These are phyloP conservation scores for Epichloe elymi DNA, from an alignment of 2,329 filamentous ascomycete genomes.

Conservation along the genomic window DNA sequence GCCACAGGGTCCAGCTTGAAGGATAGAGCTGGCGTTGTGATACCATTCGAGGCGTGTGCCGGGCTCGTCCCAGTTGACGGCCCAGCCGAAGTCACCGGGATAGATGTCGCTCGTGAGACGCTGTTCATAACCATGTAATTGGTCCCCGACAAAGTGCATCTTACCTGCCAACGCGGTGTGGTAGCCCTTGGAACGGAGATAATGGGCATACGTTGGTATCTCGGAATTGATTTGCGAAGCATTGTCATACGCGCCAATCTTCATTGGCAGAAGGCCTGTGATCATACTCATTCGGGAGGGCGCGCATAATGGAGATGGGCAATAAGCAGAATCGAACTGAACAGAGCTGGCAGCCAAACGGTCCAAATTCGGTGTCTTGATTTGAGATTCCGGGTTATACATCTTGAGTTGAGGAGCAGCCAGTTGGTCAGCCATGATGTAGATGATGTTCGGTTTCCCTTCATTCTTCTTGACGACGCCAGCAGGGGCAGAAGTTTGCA, in stretches of 20 bases:
- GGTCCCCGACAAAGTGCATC: constrained; percentile 96
- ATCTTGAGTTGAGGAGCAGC: constrained; percentile 83
- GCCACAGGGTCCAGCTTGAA: constrained; percentile 78
- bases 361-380: constrained; percentile 86
- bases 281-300: constrained; percentile 93
- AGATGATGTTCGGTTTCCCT: constrained; percentile 36
- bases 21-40: constrained; percentile 87
- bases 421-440: constrained; percentile 96
- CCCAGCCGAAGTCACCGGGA: constrained; percentile 87
- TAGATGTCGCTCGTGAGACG: constrained; percentile 93
- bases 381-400: constrained; percentile 77
- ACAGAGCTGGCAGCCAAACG: constrained; percentile 68
- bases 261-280: constrained; percentile 79
- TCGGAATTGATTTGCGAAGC: constrained; percentile 74
- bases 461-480: constrained; percentile 10
- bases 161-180: constrained; percentile 86
- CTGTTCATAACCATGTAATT: constrained; percentile 87
- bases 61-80: constrained; percentile 89
- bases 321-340: constrained; percentile 89
- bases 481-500: constrained; percentile 40
- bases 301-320: constrained; percentile 82
- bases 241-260: constrained; percentile 87
- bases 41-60: constrained; percentile 84
- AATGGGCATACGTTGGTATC: constrained; percentile 84
- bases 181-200: constrained; percentile 72